Percentiles rank a stretch among this genome's conserved stretches.
Evolutionary conservation across 495 filamentous ascomycete genomes (phyloP).

Genomic region (Aspergillus kassunensis): DNA sequence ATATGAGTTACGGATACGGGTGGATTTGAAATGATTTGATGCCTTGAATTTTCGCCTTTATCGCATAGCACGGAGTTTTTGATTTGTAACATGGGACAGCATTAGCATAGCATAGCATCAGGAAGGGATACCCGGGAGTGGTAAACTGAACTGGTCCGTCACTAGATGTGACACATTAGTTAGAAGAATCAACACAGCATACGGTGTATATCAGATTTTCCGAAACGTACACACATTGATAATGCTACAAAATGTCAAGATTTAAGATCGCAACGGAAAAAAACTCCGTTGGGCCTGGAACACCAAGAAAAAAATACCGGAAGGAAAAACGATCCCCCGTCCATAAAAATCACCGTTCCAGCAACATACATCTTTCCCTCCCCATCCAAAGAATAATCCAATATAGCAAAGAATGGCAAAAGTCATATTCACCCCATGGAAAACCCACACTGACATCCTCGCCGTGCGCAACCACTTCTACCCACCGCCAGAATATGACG

Average conservation of each 20-base stretch:
- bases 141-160: slow-evolving; percentile 6
- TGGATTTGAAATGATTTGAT: slow-evolving; percentile 30
- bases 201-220: too few species aligned
- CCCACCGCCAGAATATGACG: slow-evolving; percentile 35
- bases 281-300: too few species aligned
- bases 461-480: slow-evolving; percentile 65
- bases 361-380: background rate
- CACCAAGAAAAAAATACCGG: slow-evolving; percentile 4
- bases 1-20: slow-evolving; percentile 40
- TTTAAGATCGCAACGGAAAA: background rate
- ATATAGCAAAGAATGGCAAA: slow-evolving; percentile 57
- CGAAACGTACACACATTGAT: too few species aligned
- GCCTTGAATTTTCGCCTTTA: slow-evolving; percentile 12
- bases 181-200: background rate
- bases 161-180: slow-evolving; percentile 5
- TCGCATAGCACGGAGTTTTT: slow-evolving; percentile 39
- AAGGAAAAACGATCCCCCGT: slow-evolving; percentile 20
- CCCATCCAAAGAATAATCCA: background rate
- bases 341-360: slow-evolving; percentile 18
- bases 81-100: slow-evolving; percentile 14
- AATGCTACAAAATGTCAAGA: too few species aligned
- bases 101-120: slow-evolving; percentile 14
- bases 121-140: slow-evolving; percentile 33
- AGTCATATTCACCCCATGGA: slow-evolving; percentile 79
- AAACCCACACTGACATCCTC: slow-evolving; percentile 60